Conservation (phyloP, 2,329 filamentous ascomycete genomes). For the Pseudogymnoascus sp. region DNA sequence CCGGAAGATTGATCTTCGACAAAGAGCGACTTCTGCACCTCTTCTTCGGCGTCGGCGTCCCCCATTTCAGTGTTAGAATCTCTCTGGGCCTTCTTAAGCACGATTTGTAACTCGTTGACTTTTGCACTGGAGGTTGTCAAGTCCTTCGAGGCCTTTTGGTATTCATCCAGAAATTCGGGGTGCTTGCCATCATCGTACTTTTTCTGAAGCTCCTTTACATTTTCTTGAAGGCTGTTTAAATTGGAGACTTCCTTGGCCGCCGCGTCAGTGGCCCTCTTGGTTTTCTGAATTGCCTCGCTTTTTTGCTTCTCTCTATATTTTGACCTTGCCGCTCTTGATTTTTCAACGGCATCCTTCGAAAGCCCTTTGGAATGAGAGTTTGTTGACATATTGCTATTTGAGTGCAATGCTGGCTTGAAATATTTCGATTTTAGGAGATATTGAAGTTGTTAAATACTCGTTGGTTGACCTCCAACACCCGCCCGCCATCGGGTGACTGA, state of each 20-base stretch:
- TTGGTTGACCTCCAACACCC: neutral
- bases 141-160: neutral
- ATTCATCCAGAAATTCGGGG: constrained; percentile 1
- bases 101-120: neutral
- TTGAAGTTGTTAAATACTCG: neutral
- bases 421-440: neutral
- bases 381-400: neutral
- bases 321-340: neutral
- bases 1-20: too few relatives aligned
- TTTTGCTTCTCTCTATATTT: neutral
- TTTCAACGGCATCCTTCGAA: neutral
- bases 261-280: neutral
- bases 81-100: neutral
- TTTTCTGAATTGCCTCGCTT: neutral
- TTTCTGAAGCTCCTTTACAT: neutral
- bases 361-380: neutral
- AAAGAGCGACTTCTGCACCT: neutral
- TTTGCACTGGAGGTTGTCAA: neutral
- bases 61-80: neutral
- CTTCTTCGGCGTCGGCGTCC: neutral
- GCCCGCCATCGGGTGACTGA: neutral
- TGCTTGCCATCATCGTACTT: neutral
- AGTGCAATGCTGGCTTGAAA: neutral
- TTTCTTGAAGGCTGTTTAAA: neutral
- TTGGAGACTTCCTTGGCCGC: neutral